Evolutionary conservation across 768 basidiomycete genomes (phyloP), one percentile per base, ranked within the genome.

Genomic region (Lentinula boryana): DNA sequence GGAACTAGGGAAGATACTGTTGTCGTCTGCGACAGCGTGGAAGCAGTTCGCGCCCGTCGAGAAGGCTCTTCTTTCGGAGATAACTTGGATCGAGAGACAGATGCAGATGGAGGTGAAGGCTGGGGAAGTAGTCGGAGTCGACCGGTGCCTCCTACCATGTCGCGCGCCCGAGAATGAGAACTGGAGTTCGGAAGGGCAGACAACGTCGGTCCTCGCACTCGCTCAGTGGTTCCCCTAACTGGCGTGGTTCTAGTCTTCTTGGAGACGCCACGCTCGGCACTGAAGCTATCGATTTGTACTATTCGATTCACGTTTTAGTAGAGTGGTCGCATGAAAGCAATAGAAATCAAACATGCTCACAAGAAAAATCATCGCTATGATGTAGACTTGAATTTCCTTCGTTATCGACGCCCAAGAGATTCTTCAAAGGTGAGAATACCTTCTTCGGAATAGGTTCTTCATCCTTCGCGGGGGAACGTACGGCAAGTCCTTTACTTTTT

Each of bases 361-460:
- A 62, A 40, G 69, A 72, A 56, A 74, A 65, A 53, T 72, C 66
- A 50, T 67, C 69, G 10, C 18, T 27, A 5, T 52, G 12, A 18
- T 43, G 52, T 5, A 18, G 36, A 43, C 35, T 52, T 40, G 38
- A 5, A 40, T 51, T 59, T 38, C 32, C 58, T 36, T 38, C 48
- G 21, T 49, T 63, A 36, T 68, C 70, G 49, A 78, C 79, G 48
- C 74, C 73, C 23, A 71, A 73, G 16, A 78, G 75, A 62, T 77
- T 77, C 54, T 74, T 70, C 27, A 70, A 65, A 43, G 79, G 79
- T 0, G 78, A 77, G 46, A 80, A 67, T 0, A 76, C 67, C 48
- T 71, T 74, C 60, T 72, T 75, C 21, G 62, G 18, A 38, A 60
- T 13, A 63, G 46, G 3, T 12, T 49, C 57, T 9, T 52, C 63